Conservation (phyloP, 352 stramenopile genomes). For the Albugo laibachii region DNA sequence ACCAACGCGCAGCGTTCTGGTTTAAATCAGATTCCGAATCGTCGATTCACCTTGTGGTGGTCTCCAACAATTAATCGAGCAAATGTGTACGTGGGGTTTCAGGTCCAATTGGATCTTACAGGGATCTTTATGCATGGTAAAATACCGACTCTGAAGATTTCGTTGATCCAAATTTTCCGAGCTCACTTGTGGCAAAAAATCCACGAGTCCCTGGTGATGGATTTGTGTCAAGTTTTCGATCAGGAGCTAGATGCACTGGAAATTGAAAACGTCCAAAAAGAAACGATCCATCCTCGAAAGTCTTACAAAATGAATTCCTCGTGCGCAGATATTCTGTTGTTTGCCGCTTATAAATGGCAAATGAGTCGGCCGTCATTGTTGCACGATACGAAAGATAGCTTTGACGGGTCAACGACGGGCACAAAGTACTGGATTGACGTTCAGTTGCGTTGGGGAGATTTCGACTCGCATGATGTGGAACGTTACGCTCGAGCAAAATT, state of each 20-base stretch:
- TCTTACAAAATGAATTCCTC: conserved; percentile 99
- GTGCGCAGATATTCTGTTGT: conserved; percentile 97
- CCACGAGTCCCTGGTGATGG: conserved; percentile 97
- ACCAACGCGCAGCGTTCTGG: conserved; percentile 98
- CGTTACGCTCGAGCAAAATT: conserved; percentile 98
- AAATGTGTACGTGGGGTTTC: conserved; percentile 99
- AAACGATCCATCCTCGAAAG: conserved; percentile 99
- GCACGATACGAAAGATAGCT: conserved; percentile 94
- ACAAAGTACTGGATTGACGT: conserved; percentile 99
- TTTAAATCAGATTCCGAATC: conserved; percentile 99
- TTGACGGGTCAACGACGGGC: conserved; percentile 82
- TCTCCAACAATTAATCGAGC: conserved; percentile 99
- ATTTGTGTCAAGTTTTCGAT: conserved; percentile 96
- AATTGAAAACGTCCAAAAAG: conserved; percentile 99
- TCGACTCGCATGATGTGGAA: conserved; percentile 99
- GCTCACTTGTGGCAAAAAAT: conserved; percentile 99
- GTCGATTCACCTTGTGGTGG: conserved; percentile 99
- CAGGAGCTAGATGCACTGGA: conserved; percentile 98
- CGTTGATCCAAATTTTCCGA: conserved; percentile 91
- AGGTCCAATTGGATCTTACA: conserved; percentile 99
- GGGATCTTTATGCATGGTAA: conserved; percentile 99
- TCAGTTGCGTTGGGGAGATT: conserved; percentile 99
- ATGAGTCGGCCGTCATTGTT: conserved; percentile 61
- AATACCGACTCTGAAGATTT: conserved; percentile 99
- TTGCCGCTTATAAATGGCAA: conserved; percentile 98